Evolutionary conservation across 1,139 yeast species (phyloP).

Genomic region (Arxiozyma slooffiae): DNA sequence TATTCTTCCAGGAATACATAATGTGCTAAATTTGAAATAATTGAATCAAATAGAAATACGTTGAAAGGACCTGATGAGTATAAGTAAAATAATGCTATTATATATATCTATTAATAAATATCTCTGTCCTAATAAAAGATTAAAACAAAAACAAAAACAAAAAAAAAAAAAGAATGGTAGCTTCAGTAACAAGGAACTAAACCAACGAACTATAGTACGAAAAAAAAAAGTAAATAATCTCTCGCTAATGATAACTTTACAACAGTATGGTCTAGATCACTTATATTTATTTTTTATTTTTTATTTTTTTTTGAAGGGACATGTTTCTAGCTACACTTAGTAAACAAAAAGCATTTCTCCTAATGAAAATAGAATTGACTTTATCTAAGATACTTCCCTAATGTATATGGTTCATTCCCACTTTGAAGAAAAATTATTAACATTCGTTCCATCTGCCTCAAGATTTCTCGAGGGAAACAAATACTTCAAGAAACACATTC

Average conservation of each 20-base stretch:
- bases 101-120: too few species aligned
- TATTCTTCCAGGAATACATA: conserved; percentile 30
- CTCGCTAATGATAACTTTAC: background rate
- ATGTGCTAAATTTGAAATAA: background rate
- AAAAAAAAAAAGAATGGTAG: background rate
- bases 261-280: background rate
- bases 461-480: background rate
- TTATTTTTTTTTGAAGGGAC: background rate
- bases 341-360: background rate
- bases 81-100: background rate
- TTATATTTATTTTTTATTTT: too few species aligned
- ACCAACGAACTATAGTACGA: background rate
- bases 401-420: background rate
- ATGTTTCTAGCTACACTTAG: background rate
- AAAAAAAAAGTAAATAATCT: background rate
- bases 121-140: too few species aligned
- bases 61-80: background rate
- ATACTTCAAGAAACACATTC: background rate
- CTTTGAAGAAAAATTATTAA: background rate
- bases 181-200: background rate
- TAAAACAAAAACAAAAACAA: background rate
- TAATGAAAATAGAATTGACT: too few species aligned
- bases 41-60: background rate
- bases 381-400: background rate
- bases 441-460: background rate